These are phyloP conservation scores for Candida tibetensis DNA, from an alignment of 805 yeast genomes.

Conservation along the genomic window DNA sequence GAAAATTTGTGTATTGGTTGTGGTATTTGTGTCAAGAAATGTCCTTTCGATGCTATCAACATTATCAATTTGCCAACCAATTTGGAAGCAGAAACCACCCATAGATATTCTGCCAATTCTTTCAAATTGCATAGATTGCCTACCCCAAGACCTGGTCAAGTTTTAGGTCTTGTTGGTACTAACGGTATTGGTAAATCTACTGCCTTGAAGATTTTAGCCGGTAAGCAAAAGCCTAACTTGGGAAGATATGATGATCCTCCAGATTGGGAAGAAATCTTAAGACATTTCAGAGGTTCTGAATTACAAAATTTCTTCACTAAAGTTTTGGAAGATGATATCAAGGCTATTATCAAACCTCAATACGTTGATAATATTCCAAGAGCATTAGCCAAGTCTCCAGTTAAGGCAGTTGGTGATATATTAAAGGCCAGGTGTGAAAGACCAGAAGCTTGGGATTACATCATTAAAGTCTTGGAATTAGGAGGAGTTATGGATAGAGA, in stretches of 20 bases:
- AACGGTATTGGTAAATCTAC: conserved; percentile 99
- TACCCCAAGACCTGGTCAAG: conserved; percentile 99
- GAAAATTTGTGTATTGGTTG: conserved; percentile 97
- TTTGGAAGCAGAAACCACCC: conserved; percentile 88
- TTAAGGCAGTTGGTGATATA: conserved; percentile 81
- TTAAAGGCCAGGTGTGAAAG: conserved; percentile 77
- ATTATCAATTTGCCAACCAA: conserved; percentile 96
- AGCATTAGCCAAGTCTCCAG: conserved; percentile 85
- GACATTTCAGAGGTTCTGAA: conserved; percentile 93
- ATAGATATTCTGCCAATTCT: conserved; percentile 96
- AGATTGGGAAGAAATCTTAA: conserved; percentile 92
- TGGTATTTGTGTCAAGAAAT: conserved; percentile 98
- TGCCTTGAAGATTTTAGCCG: conserved; percentile 93
- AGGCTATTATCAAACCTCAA: conserved; percentile 98
- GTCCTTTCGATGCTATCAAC: conserved; percentile 96
- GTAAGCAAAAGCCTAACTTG: conserved; percentile 95
- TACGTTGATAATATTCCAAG: conserved; percentile 97
- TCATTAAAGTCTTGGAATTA: conserved; percentile 72
- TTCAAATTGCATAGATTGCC: conserved; percentile 97
- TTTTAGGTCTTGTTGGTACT: conserved; percentile 94
- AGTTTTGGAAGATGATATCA: conserved; percentile 87
- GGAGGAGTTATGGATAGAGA: conserved; percentile 79
- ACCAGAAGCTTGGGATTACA: conserved; percentile 59
- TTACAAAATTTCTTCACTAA: conserved; percentile 94
- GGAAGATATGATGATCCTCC: conserved; percentile 96